Base-by-base conservation (phyloP, 2,329 filamentous ascomycete genomes). In the Mycogone perniciosa region DNA sequence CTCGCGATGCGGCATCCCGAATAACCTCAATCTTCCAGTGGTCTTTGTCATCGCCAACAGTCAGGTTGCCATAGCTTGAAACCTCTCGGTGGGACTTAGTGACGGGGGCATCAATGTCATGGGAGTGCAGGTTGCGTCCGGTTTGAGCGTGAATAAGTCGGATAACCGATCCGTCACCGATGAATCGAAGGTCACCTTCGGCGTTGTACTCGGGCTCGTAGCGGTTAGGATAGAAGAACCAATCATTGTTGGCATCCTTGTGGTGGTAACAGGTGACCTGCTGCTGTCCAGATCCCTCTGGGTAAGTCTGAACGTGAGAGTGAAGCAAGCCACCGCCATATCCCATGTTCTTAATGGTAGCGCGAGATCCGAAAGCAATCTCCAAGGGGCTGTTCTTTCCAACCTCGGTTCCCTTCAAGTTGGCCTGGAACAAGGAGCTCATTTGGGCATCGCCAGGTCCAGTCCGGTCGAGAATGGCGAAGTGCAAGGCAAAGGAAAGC, bases 201-300 rank as follows among this genome's bases (percentile, higher is more conserved):
- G 81, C 71, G 61, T 91, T 77, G 63, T 84, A 96, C 13, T 87
- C 85, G 27, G 79, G 71, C 53, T 95, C 81, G 48, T 77, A 71
- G 56, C 95, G 88, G 73, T 92, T 96, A 29, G 93, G 93, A 69
- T 96, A 96, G 72, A 99, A 91, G 73, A 95, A 96, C 93, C 93
- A 99, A 69, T 99, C 93, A 68, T 99, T 99, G 81, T 99, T 99
- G 68, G 92, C 80, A 76, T 99, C 93, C 70, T 99, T 99, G 78
- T 99, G 93, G 72, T 99, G 93, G 72, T 99, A 99, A 77, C 95
- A 99, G 56, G 93, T 99, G 55, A 99, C 85, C 69, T 99, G 93
- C 71, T 99, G 95, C 72, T 99, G 93, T 47, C 74, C 75, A 35
- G 93, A 97, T 31, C 92, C 93, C 65, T 96, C 91, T 0, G 92